These are phyloP conservation scores for Botrytis porri DNA, from an alignment of 2,329 filamentous ascomycete genomes.

Conservation along the genomic window DNA sequence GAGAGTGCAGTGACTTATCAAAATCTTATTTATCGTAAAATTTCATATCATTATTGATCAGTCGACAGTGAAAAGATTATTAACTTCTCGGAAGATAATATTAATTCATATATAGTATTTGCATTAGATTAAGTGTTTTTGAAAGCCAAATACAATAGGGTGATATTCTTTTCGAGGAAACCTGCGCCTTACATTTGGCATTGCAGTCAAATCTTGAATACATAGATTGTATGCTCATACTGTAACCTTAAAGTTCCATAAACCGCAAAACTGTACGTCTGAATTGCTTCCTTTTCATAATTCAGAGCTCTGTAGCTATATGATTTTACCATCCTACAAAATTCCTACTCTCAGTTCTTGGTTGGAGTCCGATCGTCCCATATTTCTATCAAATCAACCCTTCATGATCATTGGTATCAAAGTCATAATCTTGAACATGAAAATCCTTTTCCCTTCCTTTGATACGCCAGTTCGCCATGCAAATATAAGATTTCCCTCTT, in stretches of 20 bases:
- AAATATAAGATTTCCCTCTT: constrained; percentile 23
- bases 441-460: neutral
- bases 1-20: neutral
- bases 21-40: neutral
- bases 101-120: neutral
- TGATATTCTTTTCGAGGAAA: neutral
- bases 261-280: neutral
- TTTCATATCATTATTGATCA: neutral
- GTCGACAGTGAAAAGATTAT: neutral
- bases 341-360: neutral
- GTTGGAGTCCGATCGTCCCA: neutral
- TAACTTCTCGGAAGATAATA: neutral
- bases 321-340: neutral
- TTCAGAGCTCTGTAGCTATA: neutral
- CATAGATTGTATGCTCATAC: neutral
- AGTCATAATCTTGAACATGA: constrained; percentile 9
- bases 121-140: too few relatives aligned
- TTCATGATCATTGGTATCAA: constrained; percentile 28
- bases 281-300: neutral
- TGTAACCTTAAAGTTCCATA: neutral
- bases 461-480: constrained; percentile 27
- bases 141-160: neutral
- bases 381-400: neutral
- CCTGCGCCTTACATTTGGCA: neutral
- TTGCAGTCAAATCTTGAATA: neutral